Evolutionary conservation across 106 monocot genomes (phyloP).

Genomic region (Alisma plantagoaquatica): DNA sequence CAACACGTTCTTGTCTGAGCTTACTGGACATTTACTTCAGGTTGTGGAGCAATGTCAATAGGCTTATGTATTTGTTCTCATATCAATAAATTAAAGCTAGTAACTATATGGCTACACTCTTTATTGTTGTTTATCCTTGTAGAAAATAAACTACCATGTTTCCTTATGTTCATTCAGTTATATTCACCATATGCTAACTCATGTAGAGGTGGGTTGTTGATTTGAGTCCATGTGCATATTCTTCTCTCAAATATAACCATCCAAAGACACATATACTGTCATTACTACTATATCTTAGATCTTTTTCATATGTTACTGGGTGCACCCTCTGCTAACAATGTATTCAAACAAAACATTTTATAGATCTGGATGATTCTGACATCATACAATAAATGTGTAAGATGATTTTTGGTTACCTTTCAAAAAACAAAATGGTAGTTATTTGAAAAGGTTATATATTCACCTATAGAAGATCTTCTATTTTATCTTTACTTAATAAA

Average conservation of each 20-base stretch:
- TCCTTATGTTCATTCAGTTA: no score
- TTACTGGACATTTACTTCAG: constrained; percentile 32
- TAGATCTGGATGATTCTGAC: constrained; percentile 34
- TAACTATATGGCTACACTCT: no score
- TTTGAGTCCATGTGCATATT: constrained; percentile 16
- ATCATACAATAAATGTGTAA: constrained; percentile 48
- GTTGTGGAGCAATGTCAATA: constrained; percentile 79
- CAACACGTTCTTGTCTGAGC: background rate
- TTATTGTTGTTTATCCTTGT: no score
- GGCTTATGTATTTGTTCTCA: constrained; percentile 57
- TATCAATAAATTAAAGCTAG: constrained; percentile 26
- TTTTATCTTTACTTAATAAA: no score
- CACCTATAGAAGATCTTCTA: no score
- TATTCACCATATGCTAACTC: no score
- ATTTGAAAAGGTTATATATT: no score
- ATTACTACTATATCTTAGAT: no score
- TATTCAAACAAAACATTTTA: background rate
- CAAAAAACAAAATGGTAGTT: no score
- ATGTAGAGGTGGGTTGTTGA: constrained; percentile 30
- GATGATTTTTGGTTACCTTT: no score
- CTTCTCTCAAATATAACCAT: constrained; percentile 14
- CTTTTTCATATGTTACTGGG: background rate
- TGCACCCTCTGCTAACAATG: background rate
- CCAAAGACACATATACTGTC: no score
- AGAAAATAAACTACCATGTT: no score